Evolutionary conservation across 1,139 yeast genomes (phyloP).

Genomic region (Taphrina pruni): DNA sequence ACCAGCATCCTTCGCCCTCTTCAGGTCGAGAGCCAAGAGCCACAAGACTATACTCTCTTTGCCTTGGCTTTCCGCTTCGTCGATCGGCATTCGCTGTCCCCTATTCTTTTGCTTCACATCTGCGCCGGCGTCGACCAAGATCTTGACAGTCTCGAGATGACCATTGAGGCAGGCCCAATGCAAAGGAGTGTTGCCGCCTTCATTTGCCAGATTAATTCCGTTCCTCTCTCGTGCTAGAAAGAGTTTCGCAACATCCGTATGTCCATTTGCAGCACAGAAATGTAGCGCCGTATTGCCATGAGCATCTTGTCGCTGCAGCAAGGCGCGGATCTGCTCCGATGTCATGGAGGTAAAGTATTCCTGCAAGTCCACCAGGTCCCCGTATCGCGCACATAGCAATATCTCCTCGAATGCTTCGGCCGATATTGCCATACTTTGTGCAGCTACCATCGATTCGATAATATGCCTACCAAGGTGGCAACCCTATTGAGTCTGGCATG

Average conservation of each 20-base stretch:
- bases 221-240: background rate
- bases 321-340: slow-evolving; percentile 33
- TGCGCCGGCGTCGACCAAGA: slow-evolving; percentile 75
- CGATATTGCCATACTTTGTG: background rate
- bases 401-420: slow-evolving; percentile 63
- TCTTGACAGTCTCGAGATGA: slow-evolving; percentile 70
- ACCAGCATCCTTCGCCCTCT: slow-evolving; percentile 43
- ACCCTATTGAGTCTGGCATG: background rate
- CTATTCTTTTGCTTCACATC: slow-evolving; percentile 80
- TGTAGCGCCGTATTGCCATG: slow-evolving; percentile 80
- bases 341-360: slow-evolving; percentile 61
- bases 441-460: background rate
- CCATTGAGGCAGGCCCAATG: slow-evolving; percentile 97
- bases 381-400: slow-evolving; percentile 81
- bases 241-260: slow-evolving; percentile 49
- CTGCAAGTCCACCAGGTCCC: slow-evolving; percentile 76
- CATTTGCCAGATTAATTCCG: slow-evolving; percentile 57
- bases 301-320: slow-evolving; percentile 56
- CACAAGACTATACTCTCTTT: slow-evolving; percentile 58
- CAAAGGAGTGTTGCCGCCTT: slow-evolving; percentile 86
- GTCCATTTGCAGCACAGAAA: slow-evolving; percentile 96
- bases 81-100: slow-evolving; percentile 81
- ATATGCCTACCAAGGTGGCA: background rate
- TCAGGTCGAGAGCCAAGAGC: slow-evolving; percentile 55
- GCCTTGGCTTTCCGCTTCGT: slow-evolving; percentile 80